Evolutionary conservation across 345 rosid genomes (phyloP), one percentile per base, ranked within the genome.

Genomic region (Corymbia maculata): DNA sequence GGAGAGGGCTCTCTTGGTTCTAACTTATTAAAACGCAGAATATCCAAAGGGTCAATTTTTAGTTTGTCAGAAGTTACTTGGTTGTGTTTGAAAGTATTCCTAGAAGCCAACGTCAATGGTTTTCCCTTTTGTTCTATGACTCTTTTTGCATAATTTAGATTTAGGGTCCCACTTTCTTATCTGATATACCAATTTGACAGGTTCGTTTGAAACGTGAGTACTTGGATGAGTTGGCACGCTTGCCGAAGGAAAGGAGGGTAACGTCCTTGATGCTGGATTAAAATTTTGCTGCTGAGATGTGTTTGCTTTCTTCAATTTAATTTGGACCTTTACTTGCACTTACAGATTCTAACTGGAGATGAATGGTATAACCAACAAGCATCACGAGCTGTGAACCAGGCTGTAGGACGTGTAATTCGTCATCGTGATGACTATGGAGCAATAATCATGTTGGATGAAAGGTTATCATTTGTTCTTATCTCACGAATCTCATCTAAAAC

Each of bases 321-420:
- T 90, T 88, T 52, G 79, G 52, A 85, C 89, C 90, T 91, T 88
- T 53, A 51, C 87, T 85, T 90, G 89, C 92, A 90, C 87, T 92
- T 90, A 79, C 91, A 91, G 86, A 85, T 88, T 91, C 91, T 98
- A 86, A 93, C 92, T 88, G 98, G 99, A 89, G 96, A 93, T 90
- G 95, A 93, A 86, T 98, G 99, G 99, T 98, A 97, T 87, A 92
- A 89, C 92, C 98, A 95, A 90, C 99, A 96, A 92, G 99, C 99
- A 66, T 94, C 94, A 89, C 91, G 98, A 86, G 99, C 99, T 90
- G 99, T 97, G 86, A 98, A 98, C 93, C 99, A 98, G 91, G 98
- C 99, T 86, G 94, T 97, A 88, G 99, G 99, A 87, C 98, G 98
- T 89, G 99, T 98, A 85, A 98, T 98, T 89, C 98, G 99, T 88